Evolutionary conservation across 805 yeast species (phyloP).

Genomic region (Maudiozyma bulderi): DNA sequence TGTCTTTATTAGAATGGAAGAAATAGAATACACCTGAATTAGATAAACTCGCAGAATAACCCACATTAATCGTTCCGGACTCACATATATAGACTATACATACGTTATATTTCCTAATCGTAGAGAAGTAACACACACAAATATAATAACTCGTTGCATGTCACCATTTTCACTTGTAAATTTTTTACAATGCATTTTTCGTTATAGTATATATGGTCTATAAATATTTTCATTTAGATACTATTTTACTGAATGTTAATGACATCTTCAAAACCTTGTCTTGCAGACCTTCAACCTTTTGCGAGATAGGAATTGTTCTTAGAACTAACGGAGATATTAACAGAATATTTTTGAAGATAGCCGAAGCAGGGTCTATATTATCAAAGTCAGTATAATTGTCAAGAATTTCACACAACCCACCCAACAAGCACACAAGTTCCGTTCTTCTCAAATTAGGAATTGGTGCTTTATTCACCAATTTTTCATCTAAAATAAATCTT

Average conservation of each 20-base stretch:
- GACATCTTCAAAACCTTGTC: constrained; percentile 21
- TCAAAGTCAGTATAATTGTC: constrained; percentile 1
- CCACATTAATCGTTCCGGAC: too few relatives aligned
- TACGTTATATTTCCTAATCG: background rate
- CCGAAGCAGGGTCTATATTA: background rate
- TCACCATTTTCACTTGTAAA: background rate
- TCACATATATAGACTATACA: background rate
- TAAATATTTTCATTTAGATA: constrained; percentile 3
- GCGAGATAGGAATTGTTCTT: constrained; percentile 27
- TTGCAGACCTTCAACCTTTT: constrained; percentile 25
- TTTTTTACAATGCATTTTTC: constrained; percentile 18
- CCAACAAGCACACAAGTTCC: constrained; percentile 45
- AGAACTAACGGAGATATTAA: constrained; percentile 24
- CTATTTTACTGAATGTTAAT: constrained; percentile 19
- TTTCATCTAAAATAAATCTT: constrained; percentile 54
- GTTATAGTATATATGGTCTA: constrained; percentile 15
- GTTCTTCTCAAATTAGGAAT: constrained; percentile 52
- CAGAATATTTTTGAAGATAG: constrained; percentile 10
- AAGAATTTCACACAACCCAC: constrained; percentile 34
- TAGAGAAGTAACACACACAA: background rate
- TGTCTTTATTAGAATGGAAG: constrained; percentile 48
- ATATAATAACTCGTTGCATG: background rate
- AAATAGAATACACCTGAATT: constrained; percentile 6
- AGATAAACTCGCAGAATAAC: too few relatives aligned
- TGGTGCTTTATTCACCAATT: constrained; percentile 52